These are phyloP conservation scores for Penicillium desertorum DNA, from an alignment of 495 filamentous ascomycete genomes.

Conservation along the genomic window DNA sequence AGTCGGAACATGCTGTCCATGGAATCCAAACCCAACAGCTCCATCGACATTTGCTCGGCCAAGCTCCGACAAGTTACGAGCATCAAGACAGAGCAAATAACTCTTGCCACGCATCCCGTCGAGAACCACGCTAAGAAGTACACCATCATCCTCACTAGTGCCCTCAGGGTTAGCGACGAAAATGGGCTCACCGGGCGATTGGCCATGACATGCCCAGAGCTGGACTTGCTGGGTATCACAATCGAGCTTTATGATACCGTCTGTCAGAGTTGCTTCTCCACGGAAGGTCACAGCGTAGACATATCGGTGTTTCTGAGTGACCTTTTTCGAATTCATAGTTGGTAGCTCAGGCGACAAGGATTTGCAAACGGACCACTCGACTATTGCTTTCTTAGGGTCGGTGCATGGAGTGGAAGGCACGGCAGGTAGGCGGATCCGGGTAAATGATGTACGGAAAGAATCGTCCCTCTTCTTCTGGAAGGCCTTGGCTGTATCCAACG, in stretches of 20 bases:
- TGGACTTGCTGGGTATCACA: slow-evolving; percentile 46
- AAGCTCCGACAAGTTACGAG: slow-evolving; percentile 61
- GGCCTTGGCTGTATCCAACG: slow-evolving; percentile 29
- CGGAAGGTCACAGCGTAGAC: slow-evolving; percentile 59
- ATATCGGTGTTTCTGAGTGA: slow-evolving; percentile 59
- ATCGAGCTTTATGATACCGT: slow-evolving; percentile 70
- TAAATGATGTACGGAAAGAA: slow-evolving; percentile 35
- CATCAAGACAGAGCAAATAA: slow-evolving; percentile 70
- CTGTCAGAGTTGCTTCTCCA: slow-evolving; percentile 60
- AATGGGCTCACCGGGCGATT: slow-evolving; percentile 72
- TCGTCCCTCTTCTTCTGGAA: slow-evolving; percentile 29
- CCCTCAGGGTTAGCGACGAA: slow-evolving; percentile 57
- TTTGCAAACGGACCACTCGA: slow-evolving; percentile 37
- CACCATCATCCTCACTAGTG: slow-evolving; percentile 61
- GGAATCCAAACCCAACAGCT: slow-evolving; percentile 68
- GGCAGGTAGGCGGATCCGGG: slow-evolving; percentile 50
- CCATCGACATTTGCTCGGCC: slow-evolving; percentile 64
- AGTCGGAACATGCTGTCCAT: slow-evolving; percentile 58
- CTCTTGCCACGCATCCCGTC: slow-evolving; percentile 62
- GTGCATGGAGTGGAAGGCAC: slow-evolving; percentile 25
- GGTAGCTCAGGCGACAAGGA: slow-evolving; percentile 59
- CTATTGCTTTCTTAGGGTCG: slow-evolving; percentile 20
- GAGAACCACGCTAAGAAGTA: slow-evolving; percentile 69
- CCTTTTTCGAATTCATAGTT: slow-evolving; percentile 60
- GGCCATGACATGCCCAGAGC: slow-evolving; percentile 59